phyloP scores from a whole-genome alignment of 148 eudicot genomes.

The Chenopodium quinoa region DNA sequence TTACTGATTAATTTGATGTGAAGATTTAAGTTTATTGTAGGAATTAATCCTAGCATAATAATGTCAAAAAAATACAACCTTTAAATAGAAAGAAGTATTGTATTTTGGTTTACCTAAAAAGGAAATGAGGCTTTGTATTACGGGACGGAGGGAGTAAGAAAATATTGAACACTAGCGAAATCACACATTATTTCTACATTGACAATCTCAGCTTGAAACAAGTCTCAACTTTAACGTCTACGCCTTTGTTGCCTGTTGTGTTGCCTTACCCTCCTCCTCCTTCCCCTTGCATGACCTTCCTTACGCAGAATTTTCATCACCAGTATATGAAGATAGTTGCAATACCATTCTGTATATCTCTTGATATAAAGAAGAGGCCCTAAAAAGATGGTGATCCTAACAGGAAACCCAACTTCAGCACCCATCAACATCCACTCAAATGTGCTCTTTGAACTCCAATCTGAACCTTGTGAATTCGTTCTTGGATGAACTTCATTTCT shows the following conservation, averaged over 20 bases:
- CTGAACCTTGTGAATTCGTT: not conserved
- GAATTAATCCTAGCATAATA: no score
- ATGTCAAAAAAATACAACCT: no score
- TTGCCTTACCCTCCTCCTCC: not conserved
- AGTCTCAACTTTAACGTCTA: no score
- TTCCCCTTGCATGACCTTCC: conserved; percentile 1
- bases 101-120: no score
- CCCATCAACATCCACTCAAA: conserved; percentile 15
- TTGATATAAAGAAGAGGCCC: conserved; percentile 22
- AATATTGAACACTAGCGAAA: no score
- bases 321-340: conserved; percentile 12
- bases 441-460: not conserved
- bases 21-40: no score
- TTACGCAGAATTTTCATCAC: conserved; percentile 6
- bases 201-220: no score
- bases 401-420: conserved; percentile 18
- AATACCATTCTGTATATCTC: conserved; percentile 25
- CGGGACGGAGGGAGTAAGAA: no score
- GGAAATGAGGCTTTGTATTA: no score
- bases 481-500: not conserved
- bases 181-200: no score
- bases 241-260: not conserved
- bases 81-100: no score
- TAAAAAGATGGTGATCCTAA: conserved; percentile 13
- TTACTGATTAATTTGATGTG: no score